phyloP scores from a whole-genome alignment of 2,329 filamentous ascomycete species.

The Nemania sp. region DNA sequence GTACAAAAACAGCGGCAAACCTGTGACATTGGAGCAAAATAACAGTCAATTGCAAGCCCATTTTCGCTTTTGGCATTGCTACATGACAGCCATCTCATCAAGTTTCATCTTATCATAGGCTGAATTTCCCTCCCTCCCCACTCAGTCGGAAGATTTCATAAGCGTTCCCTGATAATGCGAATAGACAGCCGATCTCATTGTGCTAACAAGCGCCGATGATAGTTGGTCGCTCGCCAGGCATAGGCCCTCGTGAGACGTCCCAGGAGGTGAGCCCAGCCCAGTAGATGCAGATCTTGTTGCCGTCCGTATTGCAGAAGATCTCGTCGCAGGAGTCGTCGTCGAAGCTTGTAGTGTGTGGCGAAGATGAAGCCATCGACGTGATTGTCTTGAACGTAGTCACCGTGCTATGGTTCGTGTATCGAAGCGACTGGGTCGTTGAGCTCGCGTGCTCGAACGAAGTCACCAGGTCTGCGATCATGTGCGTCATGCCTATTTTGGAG shows the following conservation, averaged over 20 bases:
- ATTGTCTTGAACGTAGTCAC: conserved; percentile 5
- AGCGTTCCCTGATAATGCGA: neutral
- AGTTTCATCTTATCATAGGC: neutral
- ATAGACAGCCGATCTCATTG: neutral
- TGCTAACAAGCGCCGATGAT: conserved; percentile 31
- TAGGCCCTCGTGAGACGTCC: conserved; percentile 34
- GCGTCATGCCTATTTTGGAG: neutral
- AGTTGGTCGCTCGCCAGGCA: conserved; percentile 36
- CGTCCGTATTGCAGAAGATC: conserved; percentile 32
- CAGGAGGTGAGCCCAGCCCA: conserved; percentile 40
- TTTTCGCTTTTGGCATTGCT: neutral
- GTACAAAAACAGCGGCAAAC: neutral
- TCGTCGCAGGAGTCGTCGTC: conserved; percentile 31
- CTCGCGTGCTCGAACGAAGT: neutral
- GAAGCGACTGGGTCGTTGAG: conserved; percentile 2
- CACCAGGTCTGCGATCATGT: neutral
- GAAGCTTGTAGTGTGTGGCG: conserved; percentile 3
- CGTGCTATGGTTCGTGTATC: neutral
- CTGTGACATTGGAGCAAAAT: conserved; percentile 2
- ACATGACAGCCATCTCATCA: neutral
- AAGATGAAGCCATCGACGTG: conserved; percentile 3
- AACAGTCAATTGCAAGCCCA: conserved; percentile 1
- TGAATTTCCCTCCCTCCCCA: neutral
- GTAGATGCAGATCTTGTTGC: conserved; percentile 36
- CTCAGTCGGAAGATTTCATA: neutral